Evolutionary conservation across 345 rosid genomes (phyloP).

Genomic region (Anacardium occidentale): DNA sequence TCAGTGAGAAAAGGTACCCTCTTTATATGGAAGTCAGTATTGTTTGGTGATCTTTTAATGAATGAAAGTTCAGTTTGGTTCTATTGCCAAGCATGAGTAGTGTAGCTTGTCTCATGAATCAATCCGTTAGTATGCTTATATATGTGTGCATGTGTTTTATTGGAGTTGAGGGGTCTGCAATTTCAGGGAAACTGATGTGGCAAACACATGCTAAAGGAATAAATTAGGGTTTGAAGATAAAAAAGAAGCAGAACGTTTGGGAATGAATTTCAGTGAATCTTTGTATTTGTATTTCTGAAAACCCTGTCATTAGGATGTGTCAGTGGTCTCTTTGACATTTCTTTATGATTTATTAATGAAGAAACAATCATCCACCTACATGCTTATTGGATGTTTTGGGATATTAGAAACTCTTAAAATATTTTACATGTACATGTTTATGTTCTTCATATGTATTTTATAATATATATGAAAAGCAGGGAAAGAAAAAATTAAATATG

Average conservation of each 20-base stretch:
- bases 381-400: background rate
- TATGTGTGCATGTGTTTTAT: background rate
- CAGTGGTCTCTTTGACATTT: too few species aligned
- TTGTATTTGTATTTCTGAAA: background rate
- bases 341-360: background rate
- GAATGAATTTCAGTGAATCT: background rate
- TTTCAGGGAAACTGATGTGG: background rate
- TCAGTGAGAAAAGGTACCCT: constrained; percentile 75
- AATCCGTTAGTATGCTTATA: background rate
- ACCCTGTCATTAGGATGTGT: background rate
- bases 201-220: too few species aligned
- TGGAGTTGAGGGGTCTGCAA: background rate
- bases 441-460: background rate
- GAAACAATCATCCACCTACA: background rate
- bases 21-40: background rate
- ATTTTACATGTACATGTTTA: background rate
- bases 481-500: background rate
- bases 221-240: background rate
- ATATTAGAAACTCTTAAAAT: background rate
- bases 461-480: background rate
- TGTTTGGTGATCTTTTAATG: background rate
- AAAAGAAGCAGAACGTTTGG: background rate
- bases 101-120: too few species aligned
- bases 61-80: constrained; percentile 1
- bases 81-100: too few species aligned